Conservation (phyloP, 2,329 filamentous ascomycete genomes). For the Ceratocystis eucalypticola region DNA sequence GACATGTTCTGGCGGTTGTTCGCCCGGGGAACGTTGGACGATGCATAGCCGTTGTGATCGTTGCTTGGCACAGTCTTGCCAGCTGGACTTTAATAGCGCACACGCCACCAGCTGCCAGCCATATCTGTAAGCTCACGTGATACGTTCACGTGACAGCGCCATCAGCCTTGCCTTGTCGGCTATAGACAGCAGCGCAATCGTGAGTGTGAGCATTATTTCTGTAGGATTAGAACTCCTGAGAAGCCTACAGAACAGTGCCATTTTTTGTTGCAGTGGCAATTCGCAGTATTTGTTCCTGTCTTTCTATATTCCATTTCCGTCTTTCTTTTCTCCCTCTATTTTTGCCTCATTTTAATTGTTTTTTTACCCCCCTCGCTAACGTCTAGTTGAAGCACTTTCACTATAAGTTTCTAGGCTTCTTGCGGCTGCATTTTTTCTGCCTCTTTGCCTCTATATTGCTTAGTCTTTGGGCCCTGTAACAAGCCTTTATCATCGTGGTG, state of each 20-base stretch:
- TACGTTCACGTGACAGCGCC: not conserved
- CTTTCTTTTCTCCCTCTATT: not conserved
- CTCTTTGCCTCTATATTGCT: not conserved
- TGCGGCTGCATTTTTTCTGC: not conserved
- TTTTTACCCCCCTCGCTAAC: not conserved
- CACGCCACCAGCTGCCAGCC: not conserved
- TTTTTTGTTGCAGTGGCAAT: not conserved
- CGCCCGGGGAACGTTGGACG: not conserved
- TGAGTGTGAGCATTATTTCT: not conserved
- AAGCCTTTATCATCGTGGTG: conserved; percentile 1
- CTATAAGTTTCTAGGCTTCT: not conserved
- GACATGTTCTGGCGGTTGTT: not conserved
- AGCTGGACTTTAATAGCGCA: not conserved
- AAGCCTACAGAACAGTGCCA: conserved; percentile 9
- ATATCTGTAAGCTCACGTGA: not conserved
- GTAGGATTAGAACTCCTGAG: conserved; percentile 7
- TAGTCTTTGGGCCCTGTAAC: not conserved
- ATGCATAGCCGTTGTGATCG: not conserved
- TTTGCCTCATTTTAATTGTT: not conserved
- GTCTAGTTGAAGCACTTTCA: not conserved
- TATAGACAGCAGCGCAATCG: not conserved
- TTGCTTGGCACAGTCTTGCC: not conserved
- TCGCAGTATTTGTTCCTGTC: not conserved
- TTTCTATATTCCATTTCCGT: not conserved
- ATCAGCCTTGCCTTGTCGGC: not conserved